These are phyloP conservation scores for Podila minutissima DNA, from an alignment of 192 early-diverging fungal species.

Conservation along the genomic window DNA sequence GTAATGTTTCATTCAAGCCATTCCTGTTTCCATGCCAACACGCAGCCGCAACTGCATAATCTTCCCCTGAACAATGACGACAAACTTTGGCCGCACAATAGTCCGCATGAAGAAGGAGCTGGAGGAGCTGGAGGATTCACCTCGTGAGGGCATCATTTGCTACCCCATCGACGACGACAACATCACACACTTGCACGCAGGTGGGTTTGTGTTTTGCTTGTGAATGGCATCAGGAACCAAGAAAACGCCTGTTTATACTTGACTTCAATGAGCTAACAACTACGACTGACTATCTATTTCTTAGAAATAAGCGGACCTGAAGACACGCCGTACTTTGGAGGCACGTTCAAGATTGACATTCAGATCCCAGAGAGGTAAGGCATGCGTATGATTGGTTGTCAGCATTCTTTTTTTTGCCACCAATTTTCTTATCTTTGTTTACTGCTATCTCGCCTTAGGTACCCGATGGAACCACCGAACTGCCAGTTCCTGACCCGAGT, in stretches of 20 bases:
- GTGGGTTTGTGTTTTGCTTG: conserved; percentile 41
- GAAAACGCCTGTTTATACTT: not conserved
- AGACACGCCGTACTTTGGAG: conserved; percentile 73
- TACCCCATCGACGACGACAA: conserved; percentile 72
- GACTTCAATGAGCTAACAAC: not conserved
- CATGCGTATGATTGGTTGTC: not conserved
- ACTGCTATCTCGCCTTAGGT: conserved; percentile 21
- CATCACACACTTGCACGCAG: conserved; percentile 64
- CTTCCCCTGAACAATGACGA: conserved; percentile 1
- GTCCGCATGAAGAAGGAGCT: conserved; percentile 40
- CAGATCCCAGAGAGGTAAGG: conserved; percentile 57
- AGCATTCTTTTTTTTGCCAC: conserved; percentile 7
- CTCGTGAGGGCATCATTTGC: conserved; percentile 68
- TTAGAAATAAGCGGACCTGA: conserved; percentile 66
- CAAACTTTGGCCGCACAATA: conserved; percentile 5
- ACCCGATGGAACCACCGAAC: conserved; percentile 79
- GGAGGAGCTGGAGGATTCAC: conserved; percentile 54
- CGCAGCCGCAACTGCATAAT: not conserved
- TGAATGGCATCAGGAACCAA: too few relatives aligned
- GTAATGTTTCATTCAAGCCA: too few relatives aligned
- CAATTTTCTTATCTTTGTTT: not conserved
- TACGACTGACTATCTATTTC: not conserved
- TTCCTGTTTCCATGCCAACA: too few relatives aligned
- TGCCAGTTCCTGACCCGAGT: conserved; percentile 78
- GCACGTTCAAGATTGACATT: conserved; percentile 71